phyloP scores from a whole-genome alignment of 1,139 yeast genomes.

The Keqinozyma sinolaborantium region DNA sequence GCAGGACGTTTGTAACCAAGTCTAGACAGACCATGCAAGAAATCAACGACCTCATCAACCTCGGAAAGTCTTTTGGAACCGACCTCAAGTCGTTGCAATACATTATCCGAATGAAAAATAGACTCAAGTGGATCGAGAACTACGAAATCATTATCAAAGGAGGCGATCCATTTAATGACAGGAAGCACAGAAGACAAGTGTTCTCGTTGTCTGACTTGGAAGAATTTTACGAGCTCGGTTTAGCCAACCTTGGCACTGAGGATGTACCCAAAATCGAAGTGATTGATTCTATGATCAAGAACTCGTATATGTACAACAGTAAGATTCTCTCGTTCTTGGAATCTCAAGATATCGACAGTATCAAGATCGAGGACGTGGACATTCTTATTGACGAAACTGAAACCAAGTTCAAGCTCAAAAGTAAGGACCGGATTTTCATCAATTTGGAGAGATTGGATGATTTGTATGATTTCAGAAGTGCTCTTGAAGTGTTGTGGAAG shows the following conservation, averaged over 20 bases:
- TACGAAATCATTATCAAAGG: constrained; percentile 34
- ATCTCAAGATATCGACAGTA: constrained; percentile 3
- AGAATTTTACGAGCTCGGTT: constrained; percentile 40
- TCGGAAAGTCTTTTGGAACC: constrained; percentile 61
- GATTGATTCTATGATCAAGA: constrained; percentile 22
- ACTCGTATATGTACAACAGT: constrained; percentile 27
- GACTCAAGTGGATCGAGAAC: constrained; percentile 47
- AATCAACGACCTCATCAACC: constrained; percentile 41
- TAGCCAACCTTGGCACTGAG: constrained; percentile 23
- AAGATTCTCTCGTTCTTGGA: constrained; percentile 22
- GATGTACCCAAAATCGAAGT: constrained; percentile 21
- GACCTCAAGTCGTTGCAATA: constrained; percentile 48
- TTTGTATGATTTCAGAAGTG: constrained; percentile 10
- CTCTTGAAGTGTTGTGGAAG: constrained; percentile 9
- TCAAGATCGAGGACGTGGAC: constrained; percentile 7
- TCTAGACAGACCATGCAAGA: constrained; percentile 29
- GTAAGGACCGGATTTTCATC: constrained; percentile 10
- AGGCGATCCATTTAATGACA: constrained; percentile 37
- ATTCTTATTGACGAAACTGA: constrained; percentile 12
- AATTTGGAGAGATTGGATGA: constrained; percentile 10
- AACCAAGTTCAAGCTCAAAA: constrained; percentile 8
- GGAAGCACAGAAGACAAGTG: constrained; percentile 22
- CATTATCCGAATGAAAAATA: constrained; percentile 45
- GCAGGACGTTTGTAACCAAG: constrained; percentile 32
- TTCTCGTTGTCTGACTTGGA: constrained; percentile 35